phyloP scores from a whole-genome alignment of 352 stramenopile genomes.

The Pythium aphanidermatum region DNA sequence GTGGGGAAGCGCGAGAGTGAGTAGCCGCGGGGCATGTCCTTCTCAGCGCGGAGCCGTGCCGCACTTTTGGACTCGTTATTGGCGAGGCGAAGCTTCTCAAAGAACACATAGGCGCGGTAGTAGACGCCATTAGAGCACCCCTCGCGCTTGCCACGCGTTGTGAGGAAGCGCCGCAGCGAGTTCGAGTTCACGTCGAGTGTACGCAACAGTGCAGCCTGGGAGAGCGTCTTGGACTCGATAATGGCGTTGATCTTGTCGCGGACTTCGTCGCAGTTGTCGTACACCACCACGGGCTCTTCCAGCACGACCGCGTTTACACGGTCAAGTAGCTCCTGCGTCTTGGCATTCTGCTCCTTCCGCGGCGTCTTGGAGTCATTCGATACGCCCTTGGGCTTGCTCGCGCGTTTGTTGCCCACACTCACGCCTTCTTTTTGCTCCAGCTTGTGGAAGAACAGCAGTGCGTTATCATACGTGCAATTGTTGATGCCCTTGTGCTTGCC shows the following conservation, averaged over 20 bases:
- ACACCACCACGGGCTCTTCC: conserved; percentile 28
- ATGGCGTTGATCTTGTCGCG: conserved; percentile 35
- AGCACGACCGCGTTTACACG: conserved; percentile 26
- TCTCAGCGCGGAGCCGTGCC: conserved; percentile 27
- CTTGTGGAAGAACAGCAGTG: conserved; percentile 36
- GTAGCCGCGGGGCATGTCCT: conserved; percentile 8
- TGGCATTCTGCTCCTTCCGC: conserved; percentile 21
- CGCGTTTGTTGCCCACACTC: conserved; percentile 16
- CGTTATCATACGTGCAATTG: conserved; percentile 35
- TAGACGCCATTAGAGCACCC: conserved; percentile 36
- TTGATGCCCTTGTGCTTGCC: conserved; percentile 26
- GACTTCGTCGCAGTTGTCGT: conserved; percentile 39
- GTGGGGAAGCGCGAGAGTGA: conserved; percentile 11
- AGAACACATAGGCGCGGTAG: conserved; percentile 31
- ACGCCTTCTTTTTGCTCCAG: conserved; percentile 21
- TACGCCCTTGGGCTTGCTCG: conserved; percentile 2
- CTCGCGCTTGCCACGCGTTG: conserved; percentile 27
- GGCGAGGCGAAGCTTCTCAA: conserved; percentile 39
- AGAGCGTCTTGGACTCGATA: conserved; percentile 23
- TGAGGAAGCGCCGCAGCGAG: conserved; percentile 34
- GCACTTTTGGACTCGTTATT: conserved; percentile 29
- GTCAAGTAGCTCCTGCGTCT: conserved; percentile 19
- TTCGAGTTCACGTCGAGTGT: conserved; percentile 31
- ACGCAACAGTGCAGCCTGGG: conserved; percentile 26
- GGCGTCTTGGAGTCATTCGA: conserved; percentile 17